Evolutionary conservation across 768 basidiomycete genomes (phyloP).

Genomic region (Collybia sordida): DNA sequence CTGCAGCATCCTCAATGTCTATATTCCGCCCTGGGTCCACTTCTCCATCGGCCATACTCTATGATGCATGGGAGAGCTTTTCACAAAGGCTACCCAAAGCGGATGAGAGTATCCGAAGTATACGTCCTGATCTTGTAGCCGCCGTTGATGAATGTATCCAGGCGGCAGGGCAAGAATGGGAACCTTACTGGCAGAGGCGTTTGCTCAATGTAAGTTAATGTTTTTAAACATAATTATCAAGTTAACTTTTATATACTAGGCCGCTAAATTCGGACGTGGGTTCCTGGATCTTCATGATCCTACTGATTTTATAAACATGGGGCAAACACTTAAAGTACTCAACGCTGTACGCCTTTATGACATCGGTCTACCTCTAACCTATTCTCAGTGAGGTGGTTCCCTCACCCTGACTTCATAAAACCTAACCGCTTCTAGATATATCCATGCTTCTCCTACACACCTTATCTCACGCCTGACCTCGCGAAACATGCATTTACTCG

Average conservation of each 20-base stretch:
- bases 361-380: conserved; percentile 91
- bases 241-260: conserved; percentile 41
- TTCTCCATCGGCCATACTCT: conserved; percentile 87
- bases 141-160: conserved; percentile 87
- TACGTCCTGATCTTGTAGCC: conserved; percentile 56
- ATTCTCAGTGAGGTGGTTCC: conserved; percentile 67
- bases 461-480: conserved; percentile 83
- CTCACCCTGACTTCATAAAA: not conserved
- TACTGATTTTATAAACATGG: conserved; percentile 89
- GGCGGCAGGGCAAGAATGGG: conserved; percentile 91
- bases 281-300: conserved; percentile 94
- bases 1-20: conserved; percentile 68
- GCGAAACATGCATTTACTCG: conserved; percentile 88
- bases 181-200: conserved; percentile 84
- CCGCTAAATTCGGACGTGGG: conserved; percentile 94
- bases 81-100: conserved; percentile 83
- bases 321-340: conserved; percentile 87
- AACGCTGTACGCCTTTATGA: conserved; percentile 92
- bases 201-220: conserved; percentile 67
- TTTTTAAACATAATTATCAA: not conserved
- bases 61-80: conserved; percentile 89
- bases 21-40: conserved; percentile 94
- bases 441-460: conserved; percentile 74
- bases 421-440: conserved; percentile 56
- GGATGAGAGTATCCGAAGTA: conserved; percentile 88